Conservation (phyloP, 306 rosid species). For the Acacia crassicarpa region DNA sequence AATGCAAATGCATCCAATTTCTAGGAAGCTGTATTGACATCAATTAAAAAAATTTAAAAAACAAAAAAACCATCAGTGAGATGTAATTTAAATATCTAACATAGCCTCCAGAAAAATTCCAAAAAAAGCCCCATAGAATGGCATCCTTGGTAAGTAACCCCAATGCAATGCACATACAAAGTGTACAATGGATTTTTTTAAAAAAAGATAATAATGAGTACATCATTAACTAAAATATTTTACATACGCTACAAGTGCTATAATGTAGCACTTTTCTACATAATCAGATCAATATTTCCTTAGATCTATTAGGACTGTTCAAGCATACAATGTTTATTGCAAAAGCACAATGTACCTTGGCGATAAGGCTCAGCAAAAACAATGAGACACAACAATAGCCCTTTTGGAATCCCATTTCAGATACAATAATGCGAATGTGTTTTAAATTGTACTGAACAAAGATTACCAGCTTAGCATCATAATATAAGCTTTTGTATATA, state of each 20-base stretch:
- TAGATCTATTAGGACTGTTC: neutral
- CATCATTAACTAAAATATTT: neutral
- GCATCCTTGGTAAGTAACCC: conserved; percentile 6
- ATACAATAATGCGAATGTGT: neutral
- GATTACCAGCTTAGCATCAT: conserved; percentile 17
- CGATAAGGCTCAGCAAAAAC: neutral
- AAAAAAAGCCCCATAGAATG: conserved; percentile 21
- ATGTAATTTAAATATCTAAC: neutral
- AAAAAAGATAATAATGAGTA: neutral
- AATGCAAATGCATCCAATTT: conserved; percentile 99
- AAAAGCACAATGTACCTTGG: neutral
- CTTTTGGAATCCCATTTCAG: neutral
- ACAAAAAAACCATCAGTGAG: neutral
- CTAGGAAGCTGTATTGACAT: conserved; percentile 83
- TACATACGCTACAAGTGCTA: neutral
- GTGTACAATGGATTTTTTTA: conserved; percentile 3
- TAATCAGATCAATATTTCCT: neutral
- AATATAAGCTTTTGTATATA: conserved; percentile 6
- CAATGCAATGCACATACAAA: conserved; percentile 17
- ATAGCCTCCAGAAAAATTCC: neutral
- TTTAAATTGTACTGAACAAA: neutral
- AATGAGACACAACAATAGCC: neutral
- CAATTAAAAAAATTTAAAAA: too few species aligned
- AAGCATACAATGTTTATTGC: neutral
- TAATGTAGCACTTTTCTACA: neutral